Base-by-base conservation (phyloP, 371 early-diverging fungal species). In the Zopfochytrium polystomum region DNA sequence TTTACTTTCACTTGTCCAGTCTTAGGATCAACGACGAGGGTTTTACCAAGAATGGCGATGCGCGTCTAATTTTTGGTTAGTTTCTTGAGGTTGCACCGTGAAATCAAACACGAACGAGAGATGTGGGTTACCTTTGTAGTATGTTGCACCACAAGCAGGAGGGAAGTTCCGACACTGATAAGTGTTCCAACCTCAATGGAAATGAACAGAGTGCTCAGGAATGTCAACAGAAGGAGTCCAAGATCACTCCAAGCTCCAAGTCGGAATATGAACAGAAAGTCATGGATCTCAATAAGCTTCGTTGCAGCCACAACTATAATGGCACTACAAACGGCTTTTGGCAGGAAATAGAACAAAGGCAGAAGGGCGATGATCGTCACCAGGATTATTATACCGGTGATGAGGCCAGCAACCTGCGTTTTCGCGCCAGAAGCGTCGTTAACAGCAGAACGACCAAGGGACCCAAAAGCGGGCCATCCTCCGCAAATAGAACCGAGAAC, bases 141-240 rank as follows among this genome's bases (percentile, higher is more conserved):
- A 61, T 93, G 87, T 72, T 90, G 88, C 60, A 96, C 85, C 23
- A 94, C 93, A 47, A 93, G 80, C 47, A 96, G 67, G 33, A 96
- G 80, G 1, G 92, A 90, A 5, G 92, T 72, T 0, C 87, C 84
- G 25, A 96, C 86, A 35, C 93, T 90, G 31, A 95, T 68, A 48
- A 97, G 68, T 0, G 92, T 92, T 32, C 97, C 97, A 25, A 87
- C 88, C 71, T 96, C 95, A 34, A 95, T 80, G 0, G 92, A 91
- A 9, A 93, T 80, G 6, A 87, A 72, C 33, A 95, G 80, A 15
- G 95, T 95, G 22, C 85, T 80, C 7, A 87, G 60, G 62, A 93
- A 93, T 15, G 91, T 93, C 55, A 91, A 72, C 22, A 85, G 66
- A 38, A 94, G 72, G 48, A 95, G 75, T 0, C 83, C 80, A 47